Evolutionary conservation across 805 yeast genomes (phyloP), one percentile per base, ranked within the genome.

Genomic region (Wickerhamiella musiphila): DNA sequence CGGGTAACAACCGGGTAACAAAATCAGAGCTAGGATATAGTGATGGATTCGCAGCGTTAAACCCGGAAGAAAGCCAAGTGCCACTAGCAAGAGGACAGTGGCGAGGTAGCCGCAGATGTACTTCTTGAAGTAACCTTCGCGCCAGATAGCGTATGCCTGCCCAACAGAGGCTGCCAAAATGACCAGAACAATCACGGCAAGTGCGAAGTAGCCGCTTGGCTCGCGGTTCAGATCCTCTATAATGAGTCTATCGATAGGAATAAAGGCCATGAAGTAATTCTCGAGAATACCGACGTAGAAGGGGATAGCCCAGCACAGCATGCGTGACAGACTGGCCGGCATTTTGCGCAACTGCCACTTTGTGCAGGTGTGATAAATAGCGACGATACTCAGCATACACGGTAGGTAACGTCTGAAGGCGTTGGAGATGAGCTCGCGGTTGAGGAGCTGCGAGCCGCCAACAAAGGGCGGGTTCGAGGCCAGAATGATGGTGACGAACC

Each of bases 231-330:
- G 56, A 49, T 86, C 96, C 8, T 59, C 55, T 2, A 70, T 44
- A 1, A 86, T 78, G 26, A 86, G 58, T 34, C 98, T 60, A 49
- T 86, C 96, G 8, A 84, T 73, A 0, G 95, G 94, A 8, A 86
- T 54, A 38, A 84, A 58, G 48, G 83, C 96, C 55, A 86, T 82
- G 0, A 93, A 81, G 44, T 79, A 65, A 53, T 82, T 84, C 51
- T 84, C 83, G 45, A 83, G 61, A 21, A 78, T 63, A 1, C 94
- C 94, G 3, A 78, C 45, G 92, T 93, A 81, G 47, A 77, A 77
- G 2, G 75, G 59, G 0, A 84, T 77, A 40, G 77, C 78, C 90
- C 93, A 84, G 18, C 69, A 49, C 0, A 70, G 24, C 1, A 65
- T 44, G 28, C 70, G 39, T 13, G 54, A 41, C 15, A 57, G 38